Evolutionary conservation across 257 asterid species (phyloP), one percentile per base, ranked within the genome.

Genomic region (Capsicum pubescens): DNA sequence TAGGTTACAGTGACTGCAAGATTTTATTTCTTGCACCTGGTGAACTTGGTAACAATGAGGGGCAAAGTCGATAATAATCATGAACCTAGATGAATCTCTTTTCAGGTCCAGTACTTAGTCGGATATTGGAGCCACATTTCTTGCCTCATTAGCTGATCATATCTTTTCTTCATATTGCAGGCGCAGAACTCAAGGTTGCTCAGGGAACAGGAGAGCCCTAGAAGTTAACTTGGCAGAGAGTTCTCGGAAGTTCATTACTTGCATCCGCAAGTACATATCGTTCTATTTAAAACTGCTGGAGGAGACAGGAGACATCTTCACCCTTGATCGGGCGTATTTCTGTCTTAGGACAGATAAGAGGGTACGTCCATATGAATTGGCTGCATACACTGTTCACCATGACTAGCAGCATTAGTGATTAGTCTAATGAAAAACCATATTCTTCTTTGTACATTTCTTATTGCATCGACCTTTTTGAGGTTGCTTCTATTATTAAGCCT

Each of bases 221-320:
- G 99, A 96, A 92, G 98, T 96, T 80, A 91, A 96, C 92, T 88
- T 96, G 81, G 94, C 99, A 35, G 99, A 96, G 91, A 96, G 98
- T 89, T 96, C 98, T 59, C 94, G 99, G 82, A 96, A 96, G 87
- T 94, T 91, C 89, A 96, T 94, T 83, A 96, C 99, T 82, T 94
- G 99, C 91, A 94, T 96, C 83, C 88, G 99, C 93, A 96, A 96
- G 90, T 96, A 96, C 90, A 88, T 91, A 48, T 82, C 94, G 80
- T 94, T 96, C 87, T 94, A 96, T 90, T 84, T 96, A 90, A 94
- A 92, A 83, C 87, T 96, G 88, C 87, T 96, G 93, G 99, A 94
- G 94, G 98, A 92, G 86, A 94, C 97, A 21, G 95, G 94, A 87
- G 98, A 96, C 82, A 88, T 91, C 87, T 87, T 89, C 87, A 93